Evolutionary conservation across 106 monocot species (phyloP).

Genomic region (Posidonia australis): DNA sequence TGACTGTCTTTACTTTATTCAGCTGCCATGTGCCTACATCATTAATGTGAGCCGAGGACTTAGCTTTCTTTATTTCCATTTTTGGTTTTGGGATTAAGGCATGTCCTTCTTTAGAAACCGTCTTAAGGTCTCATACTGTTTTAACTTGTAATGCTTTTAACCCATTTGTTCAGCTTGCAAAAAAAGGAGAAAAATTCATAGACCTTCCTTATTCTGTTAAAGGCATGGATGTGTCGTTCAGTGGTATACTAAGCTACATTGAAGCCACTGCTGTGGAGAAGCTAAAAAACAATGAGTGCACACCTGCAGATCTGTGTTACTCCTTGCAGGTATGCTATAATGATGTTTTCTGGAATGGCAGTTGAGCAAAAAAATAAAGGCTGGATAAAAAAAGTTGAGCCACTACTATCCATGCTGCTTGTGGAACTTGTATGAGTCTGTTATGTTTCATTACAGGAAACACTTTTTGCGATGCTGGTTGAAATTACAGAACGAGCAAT

Average conservation of each 20-base stretch:
- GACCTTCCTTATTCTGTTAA: slow-evolving; percentile 95
- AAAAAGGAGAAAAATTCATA: slow-evolving; percentile 78
- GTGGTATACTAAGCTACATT: slow-evolving; percentile 89
- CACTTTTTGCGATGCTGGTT: slow-evolving; percentile 96
- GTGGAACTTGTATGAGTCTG: background rate
- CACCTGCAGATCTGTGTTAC: slow-evolving; percentile 91
- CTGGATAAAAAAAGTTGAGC: background rate
- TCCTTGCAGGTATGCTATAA: slow-evolving; percentile 65
- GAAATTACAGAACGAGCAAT: slow-evolving; percentile 97
- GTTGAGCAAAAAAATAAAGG: background rate
- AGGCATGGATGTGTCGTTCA: slow-evolving; percentile 99
- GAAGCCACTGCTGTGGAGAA: slow-evolving; percentile 90
- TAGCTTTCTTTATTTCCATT: too few relatives aligned
- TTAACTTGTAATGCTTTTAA: background rate
- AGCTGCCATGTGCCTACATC: too few relatives aligned
- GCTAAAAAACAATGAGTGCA: slow-evolving; percentile 86
- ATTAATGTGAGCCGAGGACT: too few relatives aligned
- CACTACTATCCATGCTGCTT: background rate
- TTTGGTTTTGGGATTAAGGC: too few relatives aligned
- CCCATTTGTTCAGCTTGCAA: slow-evolving; percentile 52
- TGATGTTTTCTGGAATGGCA: background rate
- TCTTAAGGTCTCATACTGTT: background rate
- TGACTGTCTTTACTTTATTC: too few relatives aligned
- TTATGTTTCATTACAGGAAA: slow-evolving; percentile 42
- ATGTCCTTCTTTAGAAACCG: background rate